Base-by-base conservation (phyloP, 352 stramenopile genomes). In the Pythium oligandrum region DNA sequence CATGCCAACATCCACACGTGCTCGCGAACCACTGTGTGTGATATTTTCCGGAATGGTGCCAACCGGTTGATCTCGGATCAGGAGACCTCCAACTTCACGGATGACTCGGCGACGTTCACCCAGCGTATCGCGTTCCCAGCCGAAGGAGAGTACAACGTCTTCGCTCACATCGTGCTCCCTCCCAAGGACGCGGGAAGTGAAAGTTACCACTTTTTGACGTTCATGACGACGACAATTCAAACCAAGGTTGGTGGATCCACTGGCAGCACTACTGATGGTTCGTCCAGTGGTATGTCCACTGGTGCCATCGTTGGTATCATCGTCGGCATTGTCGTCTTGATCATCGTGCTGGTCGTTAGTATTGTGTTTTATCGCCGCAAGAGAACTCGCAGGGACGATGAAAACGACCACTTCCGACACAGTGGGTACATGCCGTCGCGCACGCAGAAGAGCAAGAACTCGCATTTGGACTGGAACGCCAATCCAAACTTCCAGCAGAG, bases 1-100 rank as follows among this genome's bases (percentile, higher is more conserved):
- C 81, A 91, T 64, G 68, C 81, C 37, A 91, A 91, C 61, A 65
- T 91, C 43, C 81, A 91, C 66, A 76, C 81, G 53, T 91, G 81
- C 59, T 73, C 65, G 40, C 70, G 68, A 42, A 78, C 76, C 31
- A 85, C 78, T 3, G 68, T 86, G 39, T 91, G 81, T 51, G 81
- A 91, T 57, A 71, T 88, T 39, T 91, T 91, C 60, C 74, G 70
- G 1, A 75, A 78, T 30, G 81, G 81, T 44, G 59, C 66, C 2
- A 81, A 75, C 61, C 68, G 78, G 36, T 86, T 87, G 47, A 87
- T 91, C 30, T 73, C 73, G 8, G 61, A 69, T 12, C 81, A 91
- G 60, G 76, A 89, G 56, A 87, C 76, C 11, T 83, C 76, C 40
- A 91, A 91, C 59, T 89, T 91, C 50, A 88, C 78, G 3, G 81